phyloP scores from a whole-genome alignment of 441 rosid genomes.

The Viola pubescens region DNA sequence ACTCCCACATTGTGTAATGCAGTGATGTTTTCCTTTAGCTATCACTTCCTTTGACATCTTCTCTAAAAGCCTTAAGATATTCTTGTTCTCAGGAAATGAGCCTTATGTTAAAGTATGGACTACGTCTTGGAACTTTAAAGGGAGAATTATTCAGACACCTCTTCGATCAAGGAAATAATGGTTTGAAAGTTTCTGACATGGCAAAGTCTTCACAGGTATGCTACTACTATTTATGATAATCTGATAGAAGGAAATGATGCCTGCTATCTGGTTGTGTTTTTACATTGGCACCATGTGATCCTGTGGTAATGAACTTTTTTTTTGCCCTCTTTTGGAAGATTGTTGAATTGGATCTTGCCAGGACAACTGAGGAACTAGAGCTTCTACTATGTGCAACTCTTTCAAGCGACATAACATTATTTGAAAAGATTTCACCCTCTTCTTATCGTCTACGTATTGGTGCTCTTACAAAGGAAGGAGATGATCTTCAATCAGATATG shows the following conservation, averaged over 20 bases:
- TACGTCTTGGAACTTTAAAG: conserved; percentile 65
- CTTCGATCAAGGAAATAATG: conserved; percentile 60
- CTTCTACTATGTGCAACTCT: conserved; percentile 59
- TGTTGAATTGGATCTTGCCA: conserved; percentile 51
- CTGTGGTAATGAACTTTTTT: conserved; percentile 11
- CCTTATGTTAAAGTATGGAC: conserved; percentile 68
- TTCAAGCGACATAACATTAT: conserved; percentile 87
- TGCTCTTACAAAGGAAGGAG: conserved; percentile 42
- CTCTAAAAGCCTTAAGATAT: background rate
- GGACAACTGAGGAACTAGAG: conserved; percentile 57
- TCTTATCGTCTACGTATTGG: conserved; percentile 69
- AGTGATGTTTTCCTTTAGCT: too few relatives aligned
- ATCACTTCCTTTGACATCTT: too few relatives aligned
- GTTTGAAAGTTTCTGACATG: conserved; percentile 62
- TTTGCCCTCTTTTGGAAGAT: conserved; percentile 41
- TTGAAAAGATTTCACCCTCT: conserved; percentile 80
- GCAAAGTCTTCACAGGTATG: conserved; percentile 60
- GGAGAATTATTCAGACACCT: conserved; percentile 69
- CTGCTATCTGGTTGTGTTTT: conserved; percentile 1
- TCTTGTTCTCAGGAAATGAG: conserved; percentile 51
- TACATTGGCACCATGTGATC: background rate
- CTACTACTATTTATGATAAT: conserved; percentile 6
- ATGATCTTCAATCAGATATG: conserved; percentile 49
- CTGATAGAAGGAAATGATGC: background rate
- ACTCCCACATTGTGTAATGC: too few relatives aligned